Evolutionary conservation across 257 asterid genomes (phyloP).

Genomic region (Lycium barbarum): DNA sequence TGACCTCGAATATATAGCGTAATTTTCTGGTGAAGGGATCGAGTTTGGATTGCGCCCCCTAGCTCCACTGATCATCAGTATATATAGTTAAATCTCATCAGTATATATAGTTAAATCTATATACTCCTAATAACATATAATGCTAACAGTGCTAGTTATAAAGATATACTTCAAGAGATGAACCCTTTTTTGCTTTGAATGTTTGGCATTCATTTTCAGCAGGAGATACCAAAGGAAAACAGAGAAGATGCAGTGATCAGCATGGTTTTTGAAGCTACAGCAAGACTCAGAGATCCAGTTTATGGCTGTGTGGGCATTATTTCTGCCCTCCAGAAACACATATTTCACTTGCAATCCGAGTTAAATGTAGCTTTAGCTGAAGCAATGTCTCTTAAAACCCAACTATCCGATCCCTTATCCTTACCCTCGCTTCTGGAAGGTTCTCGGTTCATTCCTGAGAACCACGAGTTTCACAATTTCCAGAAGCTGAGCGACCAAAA

Average conservation of each 20-base stretch:
- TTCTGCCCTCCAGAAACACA: constrained; percentile 46
- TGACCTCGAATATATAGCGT: not conserved
- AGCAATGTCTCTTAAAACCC: constrained; percentile 41
- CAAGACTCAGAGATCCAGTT: constrained; percentile 52
- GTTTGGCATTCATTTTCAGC: constrained; percentile 17
- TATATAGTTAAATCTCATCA: not conserved
- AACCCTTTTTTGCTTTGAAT: not conserved
- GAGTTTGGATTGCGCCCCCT: not conserved
- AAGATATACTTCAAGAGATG: not conserved
- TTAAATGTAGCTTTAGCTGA: constrained; percentile 47
- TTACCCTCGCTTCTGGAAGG: not conserved
- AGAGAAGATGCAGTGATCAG: constrained; percentile 56
- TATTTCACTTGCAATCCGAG: constrained; percentile 47
- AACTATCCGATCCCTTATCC: constrained; percentile 43
- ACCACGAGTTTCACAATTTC: not conserved
- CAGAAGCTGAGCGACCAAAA: not conserved
- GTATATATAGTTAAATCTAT: not conserved
- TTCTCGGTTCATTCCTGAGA: not conserved
- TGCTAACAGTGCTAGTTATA: not conserved
- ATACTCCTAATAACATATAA: not conserved
- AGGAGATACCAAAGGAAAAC: constrained; percentile 46
- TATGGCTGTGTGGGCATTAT: constrained; percentile 53
- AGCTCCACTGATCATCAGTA: not conserved
- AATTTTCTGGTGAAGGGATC: not conserved
- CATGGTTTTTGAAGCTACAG: constrained; percentile 56